phyloP scores from a whole-genome alignment of 1,284 basidiomycete genomes.

The Trametes pubescens region DNA sequence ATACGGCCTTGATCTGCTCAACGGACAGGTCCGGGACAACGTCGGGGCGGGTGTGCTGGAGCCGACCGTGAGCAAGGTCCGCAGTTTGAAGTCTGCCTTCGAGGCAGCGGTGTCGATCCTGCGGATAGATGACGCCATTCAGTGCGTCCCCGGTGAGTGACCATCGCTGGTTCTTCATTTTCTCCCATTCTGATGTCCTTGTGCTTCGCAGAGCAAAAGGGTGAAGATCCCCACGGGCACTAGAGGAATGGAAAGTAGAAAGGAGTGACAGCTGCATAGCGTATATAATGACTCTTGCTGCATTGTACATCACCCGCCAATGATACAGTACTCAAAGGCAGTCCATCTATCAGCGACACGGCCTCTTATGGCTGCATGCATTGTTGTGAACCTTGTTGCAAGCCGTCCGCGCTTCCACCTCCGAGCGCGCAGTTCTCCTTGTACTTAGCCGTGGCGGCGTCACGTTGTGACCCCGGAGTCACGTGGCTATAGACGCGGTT shows the following conservation, averaged over 20 bases:
- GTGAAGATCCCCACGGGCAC: slow-evolving; percentile 54
- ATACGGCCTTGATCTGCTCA: slow-evolving; percentile 95
- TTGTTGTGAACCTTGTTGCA: slow-evolving; percentile 17
- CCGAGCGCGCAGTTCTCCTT: slow-evolving; percentile 27
- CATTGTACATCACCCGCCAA: slow-evolving; percentile 34
- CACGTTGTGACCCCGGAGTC: slow-evolving; percentile 19
- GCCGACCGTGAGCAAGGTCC: slow-evolving; percentile 97
- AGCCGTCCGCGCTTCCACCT: slow-evolving; percentile 18
- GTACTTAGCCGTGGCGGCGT: slow-evolving; percentile 26
- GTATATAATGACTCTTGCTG: slow-evolving; percentile 17
- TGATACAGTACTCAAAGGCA: slow-evolving; percentile 16
- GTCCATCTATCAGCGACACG: slow-evolving; percentile 5
- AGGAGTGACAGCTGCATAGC: slow-evolving; percentile 18
- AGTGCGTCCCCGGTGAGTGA: slow-evolving; percentile 79
- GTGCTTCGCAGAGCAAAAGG: slow-evolving; percentile 67
- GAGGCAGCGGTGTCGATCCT: slow-evolving; percentile 96
- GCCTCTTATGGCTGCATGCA: background rate
- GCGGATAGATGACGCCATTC: slow-evolving; percentile 95
- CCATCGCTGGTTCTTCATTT: background rate
- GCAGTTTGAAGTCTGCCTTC: slow-evolving; percentile 95
- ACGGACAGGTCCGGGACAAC: slow-evolving; percentile 96
- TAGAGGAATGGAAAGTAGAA: slow-evolving; percentile 28
- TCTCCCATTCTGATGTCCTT: slow-evolving; percentile 34
- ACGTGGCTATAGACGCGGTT: slow-evolving; percentile 39
- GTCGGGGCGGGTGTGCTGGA: slow-evolving; percentile 93